phyloP scores from a whole-genome alignment of 495 filamentous ascomycete genomes.

The Penicillium cataractarum region DNA sequence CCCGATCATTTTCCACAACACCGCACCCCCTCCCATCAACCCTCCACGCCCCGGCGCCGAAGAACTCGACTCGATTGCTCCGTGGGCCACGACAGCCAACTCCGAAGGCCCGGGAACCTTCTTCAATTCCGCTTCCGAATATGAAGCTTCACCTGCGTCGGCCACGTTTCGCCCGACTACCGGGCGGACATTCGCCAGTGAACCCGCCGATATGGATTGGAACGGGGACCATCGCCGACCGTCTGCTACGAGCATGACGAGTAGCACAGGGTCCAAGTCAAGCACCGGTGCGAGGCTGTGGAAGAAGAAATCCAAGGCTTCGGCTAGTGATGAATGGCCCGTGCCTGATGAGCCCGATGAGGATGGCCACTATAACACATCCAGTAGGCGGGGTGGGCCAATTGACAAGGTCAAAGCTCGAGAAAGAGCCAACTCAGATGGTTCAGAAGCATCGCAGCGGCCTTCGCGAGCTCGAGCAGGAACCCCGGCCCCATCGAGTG shows the following conservation, averaged over 20 bases:
- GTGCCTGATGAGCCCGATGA: conserved; percentile 60
- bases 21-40: conserved; percentile 36
- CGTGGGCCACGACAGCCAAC: conserved; percentile 37
- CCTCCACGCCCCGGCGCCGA: conserved; percentile 28
- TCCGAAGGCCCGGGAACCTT: conserved; percentile 46
- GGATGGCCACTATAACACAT: conserved; percentile 37
- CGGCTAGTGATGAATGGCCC: conserved; percentile 86
- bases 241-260: conserved; percentile 86
- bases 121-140: conserved; percentile 47
- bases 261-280: conserved; percentile 86
- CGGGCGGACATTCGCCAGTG: conserved; percentile 62
- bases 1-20: conserved; percentile 29
- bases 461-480: conserved; percentile 65
- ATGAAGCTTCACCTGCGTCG: conserved; percentile 63
- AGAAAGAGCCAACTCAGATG: conserved; percentile 76
- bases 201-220: conserved; percentile 67
- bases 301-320: conserved; percentile 72
- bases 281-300: conserved; percentile 70
- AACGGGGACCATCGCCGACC: conserved; percentile 79
- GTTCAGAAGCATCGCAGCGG: conserved; percentile 63
- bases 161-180: conserved; percentile 65
- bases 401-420: conserved; percentile 60
- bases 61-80: conserved; percentile 42
- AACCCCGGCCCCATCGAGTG: conserved; percentile 85
- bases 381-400: conserved; percentile 43